Percentiles rank a stretch among this genome's conserved stretches.
phyloP scores from a whole-genome alignment of 2,329 filamentous ascomycete genomes.

The Blumeria hordei region DNA sequence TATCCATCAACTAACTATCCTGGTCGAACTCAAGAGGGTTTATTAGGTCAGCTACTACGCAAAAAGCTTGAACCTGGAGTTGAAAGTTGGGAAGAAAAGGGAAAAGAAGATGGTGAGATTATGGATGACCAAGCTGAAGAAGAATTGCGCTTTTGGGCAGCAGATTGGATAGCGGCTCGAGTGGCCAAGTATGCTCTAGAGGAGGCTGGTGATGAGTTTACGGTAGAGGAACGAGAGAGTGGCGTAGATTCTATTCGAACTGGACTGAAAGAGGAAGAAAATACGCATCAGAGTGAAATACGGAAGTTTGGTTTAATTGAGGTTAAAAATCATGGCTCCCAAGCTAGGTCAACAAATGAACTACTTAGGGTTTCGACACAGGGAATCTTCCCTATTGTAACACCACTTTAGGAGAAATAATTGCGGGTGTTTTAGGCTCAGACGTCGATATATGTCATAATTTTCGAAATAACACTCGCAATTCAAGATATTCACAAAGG shows the following conservation, averaged over 20 bases:
- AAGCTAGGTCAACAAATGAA: not conserved
- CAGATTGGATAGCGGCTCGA: slow-evolving; percentile 19
- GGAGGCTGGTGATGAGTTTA: slow-evolving; percentile 41
- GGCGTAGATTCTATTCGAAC: slow-evolving; percentile 50
- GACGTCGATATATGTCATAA: too few relatives aligned
- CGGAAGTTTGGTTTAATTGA: not conserved
- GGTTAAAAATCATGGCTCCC: not conserved
- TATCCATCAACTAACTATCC: slow-evolving; percentile 58
- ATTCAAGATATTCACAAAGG: too few relatives aligned
- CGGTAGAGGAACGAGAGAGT: slow-evolving; percentile 39
- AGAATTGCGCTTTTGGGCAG: slow-evolving; percentile 27
- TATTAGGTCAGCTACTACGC: slow-evolving; percentile 46
- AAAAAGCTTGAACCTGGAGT: slow-evolving; percentile 66
- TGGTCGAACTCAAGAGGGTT: slow-evolving; percentile 38
- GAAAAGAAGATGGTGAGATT: slow-evolving; percentile 21
- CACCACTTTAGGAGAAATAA: not conserved
- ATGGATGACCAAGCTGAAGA: slow-evolving; percentile 23
- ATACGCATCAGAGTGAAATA: too few relatives aligned
- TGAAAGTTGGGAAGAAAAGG: slow-evolving; percentile 46
- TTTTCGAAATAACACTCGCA: too few relatives aligned
- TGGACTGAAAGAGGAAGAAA: slow-evolving; percentile 28
- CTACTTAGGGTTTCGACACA: not conserved
- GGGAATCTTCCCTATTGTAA: not conserved
- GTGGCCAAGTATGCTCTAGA: slow-evolving; percentile 20
- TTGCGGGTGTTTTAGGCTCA: too few relatives aligned